Conservation (phyloP, 1,139 yeast species). For the Lodderomyces orthopsilosis region DNA sequence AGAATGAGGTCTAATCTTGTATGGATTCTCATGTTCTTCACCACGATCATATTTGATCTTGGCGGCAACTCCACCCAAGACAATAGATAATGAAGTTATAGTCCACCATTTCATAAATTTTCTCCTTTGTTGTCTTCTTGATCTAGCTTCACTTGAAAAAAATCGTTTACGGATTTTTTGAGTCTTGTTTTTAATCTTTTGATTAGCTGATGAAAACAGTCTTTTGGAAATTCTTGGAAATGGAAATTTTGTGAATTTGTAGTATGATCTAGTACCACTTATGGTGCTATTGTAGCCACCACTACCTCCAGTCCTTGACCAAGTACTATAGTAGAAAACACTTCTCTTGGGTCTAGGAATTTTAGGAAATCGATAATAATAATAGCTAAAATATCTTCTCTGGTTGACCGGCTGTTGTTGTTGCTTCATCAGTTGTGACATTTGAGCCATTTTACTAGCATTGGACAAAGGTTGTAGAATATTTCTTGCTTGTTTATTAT, state of each 20-base stretch:
- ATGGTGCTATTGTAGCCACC: constrained; percentile 1
- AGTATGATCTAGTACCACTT: constrained; percentile 1
- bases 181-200: constrained; percentile 35
- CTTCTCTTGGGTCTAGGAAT: constrained; percentile 66
- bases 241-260: constrained; percentile 8
- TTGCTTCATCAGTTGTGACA: constrained; percentile 12
- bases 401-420: constrained; percentile 15
- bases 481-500: constrained; percentile 27
- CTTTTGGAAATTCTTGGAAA: constrained; percentile 26
- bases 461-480: constrained; percentile 45
- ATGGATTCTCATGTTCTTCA: constrained; percentile 35
- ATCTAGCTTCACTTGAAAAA: constrained; percentile 45
- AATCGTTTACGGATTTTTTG: constrained; percentile 38
- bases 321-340: constrained; percentile 51
- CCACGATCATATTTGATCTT: constrained; percentile 45
- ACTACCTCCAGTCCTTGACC: constrained; percentile 25
- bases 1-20: constrained; percentile 61
- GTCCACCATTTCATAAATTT: constrained; percentile 68
- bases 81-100: constrained; percentile 59
- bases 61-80: constrained; percentile 64
- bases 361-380: constrained; percentile 52
- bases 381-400: constrained; percentile 22
- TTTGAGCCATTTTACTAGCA: constrained; percentile 35
- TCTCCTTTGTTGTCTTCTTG: constrained; percentile 44
- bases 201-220: constrained; percentile 39